phyloP scores from a whole-genome alignment of 108 stramenopile genomes.

The Asterionellopsis glacialis region DNA sequence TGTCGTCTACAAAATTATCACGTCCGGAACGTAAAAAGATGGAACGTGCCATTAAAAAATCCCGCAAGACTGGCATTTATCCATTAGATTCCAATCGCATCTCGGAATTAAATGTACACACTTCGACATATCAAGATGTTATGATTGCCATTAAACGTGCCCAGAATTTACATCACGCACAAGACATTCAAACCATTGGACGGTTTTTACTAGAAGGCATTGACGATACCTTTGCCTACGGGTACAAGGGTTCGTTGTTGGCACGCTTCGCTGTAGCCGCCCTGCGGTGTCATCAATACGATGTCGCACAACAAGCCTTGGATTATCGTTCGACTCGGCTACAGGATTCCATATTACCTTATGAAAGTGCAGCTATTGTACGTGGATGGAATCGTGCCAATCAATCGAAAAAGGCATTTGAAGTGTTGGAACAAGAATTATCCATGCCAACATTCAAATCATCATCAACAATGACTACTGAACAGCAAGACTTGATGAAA shows the following conservation, averaged over 20 bases:
- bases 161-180: conserved; percentile 70
- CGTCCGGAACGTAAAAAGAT: conserved; percentile 52
- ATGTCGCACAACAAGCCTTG: conserved; percentile 58
- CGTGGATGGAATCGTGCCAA: conserved; percentile 58
- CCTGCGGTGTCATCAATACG: conserved; percentile 54
- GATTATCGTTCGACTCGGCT: no score
- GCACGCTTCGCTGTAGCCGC: conserved; percentile 80
- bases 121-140: conserved; percentile 69
- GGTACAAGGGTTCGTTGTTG: conserved; percentile 71
- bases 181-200: conserved; percentile 58
- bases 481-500: neutral
- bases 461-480: no score
- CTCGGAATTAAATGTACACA: conserved; percentile 35
- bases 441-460: no score
- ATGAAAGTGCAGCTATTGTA: conserved; percentile 77
- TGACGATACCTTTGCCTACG: conserved; percentile 59
- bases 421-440: no score
- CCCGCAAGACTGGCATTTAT: conserved; percentile 3
- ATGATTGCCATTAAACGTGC: conserved; percentile 63
- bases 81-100: conserved; percentile 44
- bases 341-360: conserved; percentile 67
- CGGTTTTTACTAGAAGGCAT: conserved; percentile 68
- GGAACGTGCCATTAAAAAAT: conserved; percentile 40
- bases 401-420: conserved; percentile 68
- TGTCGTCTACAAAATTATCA: conserved; percentile 11